Percentiles rank a stretch among this genome's conserved stretches.
Conservation (phyloP, 805 yeast genomes). For the Myxozyma monticola region DNA sequence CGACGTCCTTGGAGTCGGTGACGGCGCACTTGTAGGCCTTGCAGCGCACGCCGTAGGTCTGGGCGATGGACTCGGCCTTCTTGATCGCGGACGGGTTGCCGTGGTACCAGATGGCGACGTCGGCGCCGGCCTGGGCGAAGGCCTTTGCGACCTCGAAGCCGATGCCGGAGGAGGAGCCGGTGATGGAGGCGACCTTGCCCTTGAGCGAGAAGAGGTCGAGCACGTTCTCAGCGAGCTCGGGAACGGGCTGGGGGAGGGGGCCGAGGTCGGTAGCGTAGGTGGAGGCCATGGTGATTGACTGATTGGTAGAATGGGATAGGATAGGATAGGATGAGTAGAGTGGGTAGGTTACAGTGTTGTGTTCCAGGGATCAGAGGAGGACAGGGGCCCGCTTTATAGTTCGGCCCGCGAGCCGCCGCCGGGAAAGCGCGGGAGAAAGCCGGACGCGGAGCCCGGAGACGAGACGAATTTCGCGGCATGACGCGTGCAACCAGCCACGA, state of each 20-base stretch:
- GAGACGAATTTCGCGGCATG: too few relatives aligned
- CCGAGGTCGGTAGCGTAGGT: constrained; percentile 38
- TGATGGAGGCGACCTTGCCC: constrained; percentile 46
- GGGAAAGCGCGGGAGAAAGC: too few relatives aligned
- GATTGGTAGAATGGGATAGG: not conserved
- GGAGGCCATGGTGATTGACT: constrained; percentile 9
- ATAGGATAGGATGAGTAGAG: not conserved
- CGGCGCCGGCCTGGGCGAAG: constrained; percentile 65
- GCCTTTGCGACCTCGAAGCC: constrained; percentile 52
- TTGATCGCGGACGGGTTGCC: constrained; percentile 58
- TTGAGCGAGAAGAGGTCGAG: constrained; percentile 72
- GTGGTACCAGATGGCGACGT: constrained; percentile 69
- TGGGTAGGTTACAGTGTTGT: too few relatives aligned
- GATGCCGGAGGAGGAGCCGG: constrained; percentile 58
- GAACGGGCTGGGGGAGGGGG: constrained; percentile 55
- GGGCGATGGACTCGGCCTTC: constrained; percentile 55
- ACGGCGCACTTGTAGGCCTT: constrained; percentile 67
- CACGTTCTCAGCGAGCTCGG: constrained; percentile 45
- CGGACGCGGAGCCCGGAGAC: too few relatives aligned
- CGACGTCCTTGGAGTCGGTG: constrained; percentile 52
- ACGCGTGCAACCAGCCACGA: too few relatives aligned
- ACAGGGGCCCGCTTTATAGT: too few relatives aligned
- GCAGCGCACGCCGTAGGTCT: constrained; percentile 59
- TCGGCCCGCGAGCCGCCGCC: too few relatives aligned
- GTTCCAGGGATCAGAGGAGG: too few relatives aligned